Evolutionary conservation across 2,329 filamentous ascomycete species (phyloP), one percentile per base, ranked within the genome.

Genomic region (Beauveria pseudobassiana): DNA sequence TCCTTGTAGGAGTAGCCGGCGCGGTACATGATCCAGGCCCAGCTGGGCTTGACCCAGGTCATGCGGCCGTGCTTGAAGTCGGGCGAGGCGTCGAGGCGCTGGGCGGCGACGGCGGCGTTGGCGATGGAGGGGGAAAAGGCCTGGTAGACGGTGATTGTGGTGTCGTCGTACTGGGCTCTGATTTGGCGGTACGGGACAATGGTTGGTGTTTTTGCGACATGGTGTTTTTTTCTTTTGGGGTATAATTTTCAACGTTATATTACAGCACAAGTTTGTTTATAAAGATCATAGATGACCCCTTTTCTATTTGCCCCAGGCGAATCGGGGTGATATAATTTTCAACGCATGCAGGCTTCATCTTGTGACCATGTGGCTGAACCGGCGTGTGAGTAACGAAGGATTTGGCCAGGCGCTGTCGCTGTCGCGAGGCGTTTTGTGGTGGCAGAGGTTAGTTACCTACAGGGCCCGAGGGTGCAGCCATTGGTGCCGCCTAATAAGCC

Each of bases 41-140:
- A 87, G 63, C 78, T 82, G 0, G 84, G 84, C 67, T 87, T 87
- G 65, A 87, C 80, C 85, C 85, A 87, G 4, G 84, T 87, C 83
- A 86, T 87, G 57, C 84, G 79, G 1, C 71, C 71, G n/a, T 74
- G 73, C 16, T 71, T 75, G 72, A 86, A 87, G 7, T 76, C 71
- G 2, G 81, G 74, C 1, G 80, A 83, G 0, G 82, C 79, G 53
- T 78, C 72, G 46, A 87, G 78, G 9, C 73, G 78, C 66, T 86
- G 83, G 2, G 72, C 61, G 3, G 71, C 58, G 7, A 87, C 75
- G 5, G 84, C 84, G 4, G 81, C 74, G 16, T 71, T 64, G 18
- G 84, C 83, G 67, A 87, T 87, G 48, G 72, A 66, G 22, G 71
- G 45, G 28, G 76, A 78, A 72, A 87, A 87, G 24, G 84, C 85